phyloP scores from a whole-genome alignment of 805 yeast species.

The Ogataea philodendri region DNA sequence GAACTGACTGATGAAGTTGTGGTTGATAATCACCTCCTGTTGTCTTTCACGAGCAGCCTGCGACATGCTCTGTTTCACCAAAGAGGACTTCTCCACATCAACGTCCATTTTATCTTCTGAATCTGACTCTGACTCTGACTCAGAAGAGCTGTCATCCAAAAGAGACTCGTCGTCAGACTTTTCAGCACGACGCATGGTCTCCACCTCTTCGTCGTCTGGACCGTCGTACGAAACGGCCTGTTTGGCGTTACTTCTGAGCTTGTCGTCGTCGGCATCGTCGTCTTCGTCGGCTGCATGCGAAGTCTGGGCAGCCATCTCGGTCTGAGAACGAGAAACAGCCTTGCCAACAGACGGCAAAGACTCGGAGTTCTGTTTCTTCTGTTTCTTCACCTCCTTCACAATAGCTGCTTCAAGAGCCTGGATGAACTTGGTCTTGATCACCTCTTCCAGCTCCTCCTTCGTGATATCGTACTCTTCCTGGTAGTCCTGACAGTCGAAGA shows the following conservation, averaged over 20 bases:
- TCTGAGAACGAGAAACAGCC: slow-evolving; percentile 60
- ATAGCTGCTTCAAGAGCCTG: slow-evolving; percentile 68
- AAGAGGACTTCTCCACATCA: slow-evolving; percentile 8
- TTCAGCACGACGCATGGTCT: slow-evolving; percentile 82
- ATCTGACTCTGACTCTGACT: slow-evolving; percentile 42
- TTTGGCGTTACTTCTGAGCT: slow-evolving; percentile 58
- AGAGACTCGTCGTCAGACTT: slow-evolving; percentile 68
- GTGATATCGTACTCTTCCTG: slow-evolving; percentile 85
- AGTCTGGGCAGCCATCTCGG: slow-evolving; percentile 38
- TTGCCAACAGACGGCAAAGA: slow-evolving; percentile 63
- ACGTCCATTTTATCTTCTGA: slow-evolving; percentile 33
- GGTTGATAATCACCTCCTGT: slow-evolving; percentile 71
- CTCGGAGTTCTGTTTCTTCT: slow-evolving; percentile 52
- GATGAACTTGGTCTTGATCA: slow-evolving; percentile 65
- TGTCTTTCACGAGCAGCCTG: slow-evolving; percentile 80
- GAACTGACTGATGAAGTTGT: slow-evolving; percentile 71
- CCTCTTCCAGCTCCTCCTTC: slow-evolving; percentile 70
- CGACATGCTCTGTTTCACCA: slow-evolving; percentile 39
- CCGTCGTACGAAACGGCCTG: slow-evolving; percentile 92
- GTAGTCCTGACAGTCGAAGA: slow-evolving; percentile 76
- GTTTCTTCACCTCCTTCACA: slow-evolving; percentile 78
- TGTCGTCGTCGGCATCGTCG: slow-evolving; percentile 64
- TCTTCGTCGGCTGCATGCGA: slow-evolving; percentile 52
- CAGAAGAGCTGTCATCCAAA: slow-evolving; percentile 36
- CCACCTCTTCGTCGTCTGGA: slow-evolving; percentile 93